Base-by-base conservation (phyloP, 2,329 filamentous ascomycete genomes). In the Dactylonectria estremocensis region DNA sequence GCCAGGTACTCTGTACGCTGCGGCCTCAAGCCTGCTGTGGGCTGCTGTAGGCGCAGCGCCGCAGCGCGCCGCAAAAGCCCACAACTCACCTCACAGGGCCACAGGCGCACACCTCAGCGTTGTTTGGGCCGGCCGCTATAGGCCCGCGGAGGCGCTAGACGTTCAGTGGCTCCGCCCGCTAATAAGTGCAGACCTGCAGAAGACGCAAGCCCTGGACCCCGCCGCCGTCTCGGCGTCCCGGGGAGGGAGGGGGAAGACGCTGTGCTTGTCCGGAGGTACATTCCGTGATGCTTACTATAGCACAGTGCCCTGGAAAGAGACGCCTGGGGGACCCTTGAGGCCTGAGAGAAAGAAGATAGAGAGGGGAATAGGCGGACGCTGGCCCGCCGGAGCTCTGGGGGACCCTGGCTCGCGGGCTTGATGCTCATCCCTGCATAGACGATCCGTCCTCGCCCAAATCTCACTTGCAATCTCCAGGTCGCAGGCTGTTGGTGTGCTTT, bases 351-450 rank as follows among this genome's bases (percentile, higher is more conserved):
- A 37, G 37, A 28, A 28, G 4, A 28, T 7, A 28, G 24, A 28
- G 24, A 28, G 40, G 49, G 53, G 60, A 54, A 59, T 57, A 56
- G 62, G 54, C 53, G 50, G 56, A 31, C 22, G 53, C 48, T 59
- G 64, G 57, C 58, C 57, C 46, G 52, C 61, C 45, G 59, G 28
- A 66, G 64, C 67, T 71, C 52, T 71, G 72, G 72, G 53, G 66
- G 58, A 64, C 67, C 74, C 66, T 69, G 71, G 63, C 64, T 45
- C 65, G 48, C 35, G 48, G 68, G 65, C 70, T 74, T 73, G 72
- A 70, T 73, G 69, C 62, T 40, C 67, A 78, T 76, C 77, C 77
- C 77, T 79, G 77, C 77, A 78, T 71, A 74, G 76, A 71, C 77
- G 77, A 79, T 79, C 77, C 74, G 71, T 73, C 69, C 69, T 74